Evolutionary conservation across 257 asterid genomes (phyloP), one percentile per base, ranked within the genome.

Genomic region (Nicotiana benthamiana): DNA sequence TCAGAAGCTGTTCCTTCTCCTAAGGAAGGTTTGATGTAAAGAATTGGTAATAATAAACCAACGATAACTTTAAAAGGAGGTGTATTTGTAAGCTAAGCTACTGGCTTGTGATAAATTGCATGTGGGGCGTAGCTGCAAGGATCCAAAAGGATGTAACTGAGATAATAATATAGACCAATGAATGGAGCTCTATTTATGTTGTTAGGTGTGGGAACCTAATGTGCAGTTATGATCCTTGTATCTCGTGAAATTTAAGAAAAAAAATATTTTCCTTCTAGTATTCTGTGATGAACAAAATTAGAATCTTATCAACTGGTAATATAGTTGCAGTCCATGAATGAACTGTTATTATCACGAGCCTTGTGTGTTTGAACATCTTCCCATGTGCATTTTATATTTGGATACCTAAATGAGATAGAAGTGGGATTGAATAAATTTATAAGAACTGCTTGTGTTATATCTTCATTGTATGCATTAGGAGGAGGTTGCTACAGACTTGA

Each of bases 1-100:
- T 75, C 97, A 91, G 90, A 91, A 75, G 90, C 46, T 90, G 86
- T 94, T 94, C 81, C 81, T 94, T 74, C 98, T 92, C 60, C 76
- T 92, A 4, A 90, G 93, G 86, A 94, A 93, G 91, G 92, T 91
- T 56, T 90, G 84, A 89, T 43, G 36, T 54, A 17, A 59, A 27
- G 36, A 62, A 4, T 12, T 62, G 36, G 53, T 48, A 48, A 11
- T 26, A 12, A 10, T 26, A 56, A 26, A 24, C 16, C 40, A 43
- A 64, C n/a, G 5, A 32, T 26, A 63, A 79, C 82, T 48, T 63
- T 12, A 2, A 5, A 79, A 70, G 57, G 6, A 10, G 34, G 12
- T 6, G 7, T 43, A 43, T 43, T 22, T 70, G 59, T 70, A 18
- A 46, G 7, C 22, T 43, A 12, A 40, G 22, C 34, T 70, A 43